Evolutionary conservation across 768 basidiomycete genomes (phyloP), one percentile per base, ranked within the genome.

Genomic region (Dendrothele bispora): DNA sequence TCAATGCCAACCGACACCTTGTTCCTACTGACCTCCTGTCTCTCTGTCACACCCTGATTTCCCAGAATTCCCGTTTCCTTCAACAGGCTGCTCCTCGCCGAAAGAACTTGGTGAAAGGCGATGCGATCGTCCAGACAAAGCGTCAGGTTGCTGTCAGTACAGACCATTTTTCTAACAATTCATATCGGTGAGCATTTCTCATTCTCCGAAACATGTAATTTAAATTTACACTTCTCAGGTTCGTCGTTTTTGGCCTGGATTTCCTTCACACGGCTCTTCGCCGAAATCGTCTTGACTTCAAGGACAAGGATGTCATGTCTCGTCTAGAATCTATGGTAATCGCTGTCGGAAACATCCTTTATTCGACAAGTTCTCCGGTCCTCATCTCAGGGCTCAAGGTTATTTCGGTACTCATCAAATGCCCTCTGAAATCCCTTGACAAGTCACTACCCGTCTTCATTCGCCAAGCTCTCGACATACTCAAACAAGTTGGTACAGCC

Each of bases 211-310:
- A 7, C 25, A 12, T 7, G 2, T 3, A 28, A 43, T 43, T 14
- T 14, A 5, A 24, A 4, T 30, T 52, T 49, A 51, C 42, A 11
- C 7, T 32, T 38, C 22, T 18, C 52, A 92, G 88, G 21, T 98
- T 98, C 57, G 83, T 97, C 25, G 79, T 83, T 5, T 92, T 99
- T 56, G 97, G 97, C 34, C 74, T 98, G 34, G 94, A 98, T 44
- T 73, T 99, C 4, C 86, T 98, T 61, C 81, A 87, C 56, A 89
- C 91, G 3, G 93, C 92, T 0, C 81, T 91, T 59, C 83, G 90
- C 39, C 82, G 93, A 6, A 87, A 83, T 47, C 86, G 85, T 17
- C 94, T 99, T 58, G 85, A 95, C 61, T 85, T 95, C 59, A 79
- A 80, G 21, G 85, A 97, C 55, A 52, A 74, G 7, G 71, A 79